These are phyloP conservation scores for Pseudocohnilembus persalinus DNA, from an alignment of 169 alveolate species.

Conservation along the genomic window DNA sequence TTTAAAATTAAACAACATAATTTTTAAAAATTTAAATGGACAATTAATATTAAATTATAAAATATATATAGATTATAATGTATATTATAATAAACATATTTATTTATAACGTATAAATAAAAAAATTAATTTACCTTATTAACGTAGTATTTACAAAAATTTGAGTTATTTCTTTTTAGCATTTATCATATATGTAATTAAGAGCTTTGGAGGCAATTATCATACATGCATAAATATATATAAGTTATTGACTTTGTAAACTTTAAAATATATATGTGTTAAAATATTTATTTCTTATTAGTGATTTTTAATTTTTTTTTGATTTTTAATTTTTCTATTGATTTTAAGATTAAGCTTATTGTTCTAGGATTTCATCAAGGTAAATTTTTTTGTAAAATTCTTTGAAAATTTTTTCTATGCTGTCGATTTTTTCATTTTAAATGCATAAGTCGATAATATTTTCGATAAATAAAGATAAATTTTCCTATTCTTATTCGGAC, in stretches of 20 bases:
- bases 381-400: neutral
- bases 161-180: neutral
- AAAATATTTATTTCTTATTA: too few relatives aligned
- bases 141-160: neutral
- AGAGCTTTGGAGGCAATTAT: neutral
- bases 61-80: too few relatives aligned
- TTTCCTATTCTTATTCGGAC: neutral
- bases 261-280: neutral
- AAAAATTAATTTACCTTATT: too few relatives aligned
- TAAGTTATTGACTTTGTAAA: too few relatives aligned
- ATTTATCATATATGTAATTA: neutral
- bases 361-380: neutral
- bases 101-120: too few relatives aligned
- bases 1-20: too few relatives aligned
- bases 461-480: neutral
- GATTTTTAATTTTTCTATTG: neutral
- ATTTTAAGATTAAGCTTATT: neutral
- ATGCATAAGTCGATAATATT: neutral
- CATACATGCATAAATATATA: neutral
- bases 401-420: too few relatives aligned
- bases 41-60: too few relatives aligned
- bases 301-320: neutral
- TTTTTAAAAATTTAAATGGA: too few relatives aligned
- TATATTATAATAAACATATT: too few relatives aligned
- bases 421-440: neutral